Conservation (phyloP, 2,329 filamentous ascomycete species). For the Fusarium humuli region DNA sequence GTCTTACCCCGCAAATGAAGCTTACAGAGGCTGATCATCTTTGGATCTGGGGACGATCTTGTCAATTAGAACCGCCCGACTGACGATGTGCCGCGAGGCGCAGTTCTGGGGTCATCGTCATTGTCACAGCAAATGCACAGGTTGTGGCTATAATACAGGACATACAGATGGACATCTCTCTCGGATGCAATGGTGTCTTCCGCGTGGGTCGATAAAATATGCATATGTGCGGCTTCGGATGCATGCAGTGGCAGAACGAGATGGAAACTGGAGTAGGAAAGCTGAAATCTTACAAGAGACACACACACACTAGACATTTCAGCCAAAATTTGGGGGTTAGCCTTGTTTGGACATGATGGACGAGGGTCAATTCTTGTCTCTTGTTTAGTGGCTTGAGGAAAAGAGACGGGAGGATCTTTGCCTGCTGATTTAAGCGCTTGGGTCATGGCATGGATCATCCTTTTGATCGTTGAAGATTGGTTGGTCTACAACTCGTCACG, state of each 20-base stretch:
- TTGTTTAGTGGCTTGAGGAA: constrained; percentile 10
- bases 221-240: constrained; percentile 21
- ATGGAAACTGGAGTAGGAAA: constrained; percentile 9
- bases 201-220: constrained; percentile 9
- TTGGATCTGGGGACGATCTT: constrained; percentile 28
- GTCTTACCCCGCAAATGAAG: constrained; percentile 33
- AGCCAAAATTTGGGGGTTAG: constrained; percentile 27
- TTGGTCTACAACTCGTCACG: constrained; percentile 7
- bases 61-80: constrained; percentile 14
- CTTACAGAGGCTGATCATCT: constrained; percentile 19
- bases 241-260: neutral
- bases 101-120: constrained; percentile 5
- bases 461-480: constrained; percentile 6
- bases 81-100: constrained; percentile 17
- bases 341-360: constrained; percentile 25
- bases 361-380: constrained; percentile 10
- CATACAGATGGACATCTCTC: neutral
- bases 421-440: constrained; percentile 1
- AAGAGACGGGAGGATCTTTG: constrained; percentile 6
- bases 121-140: neutral
- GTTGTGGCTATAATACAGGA: neutral
- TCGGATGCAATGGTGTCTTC: constrained; percentile 17
- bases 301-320: neutral
- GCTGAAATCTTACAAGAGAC: constrained; percentile 17
- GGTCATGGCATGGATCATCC: constrained; percentile 26